phyloP scores from a whole-genome alignment of 2,329 filamentous ascomycete species.

The Stagonosporopsis rhizophila region DNA sequence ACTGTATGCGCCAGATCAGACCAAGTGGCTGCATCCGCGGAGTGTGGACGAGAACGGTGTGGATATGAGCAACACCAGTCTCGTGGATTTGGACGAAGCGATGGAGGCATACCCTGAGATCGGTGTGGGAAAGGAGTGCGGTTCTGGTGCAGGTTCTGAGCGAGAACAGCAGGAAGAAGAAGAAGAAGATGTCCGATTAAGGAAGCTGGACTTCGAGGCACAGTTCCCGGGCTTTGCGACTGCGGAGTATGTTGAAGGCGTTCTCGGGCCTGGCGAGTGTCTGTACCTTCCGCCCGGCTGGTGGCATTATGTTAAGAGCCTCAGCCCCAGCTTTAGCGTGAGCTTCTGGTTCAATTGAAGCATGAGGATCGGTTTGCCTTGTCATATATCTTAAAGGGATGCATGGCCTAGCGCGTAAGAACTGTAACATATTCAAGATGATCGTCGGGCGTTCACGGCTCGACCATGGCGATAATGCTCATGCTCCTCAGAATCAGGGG shows the following conservation, averaged over 20 bases:
- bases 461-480: too few relatives aligned
- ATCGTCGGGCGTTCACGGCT: too few relatives aligned
- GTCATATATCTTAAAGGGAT: neutral
- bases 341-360: conserved; percentile 80
- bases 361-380: neutral
- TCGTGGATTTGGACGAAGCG: conserved; percentile 75
- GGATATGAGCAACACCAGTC: conserved; percentile 91
- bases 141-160: neutral
- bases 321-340: conserved; percentile 89
- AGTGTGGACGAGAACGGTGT: conserved; percentile 70
- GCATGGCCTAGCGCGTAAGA: too few relatives aligned
- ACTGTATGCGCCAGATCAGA: conserved; percentile 75
- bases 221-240: conserved; percentile 63
- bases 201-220: conserved; percentile 30
- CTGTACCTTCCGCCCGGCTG: conserved; percentile 92
- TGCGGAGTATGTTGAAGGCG: conserved; percentile 74
- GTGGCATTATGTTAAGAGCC: conserved; percentile 95
- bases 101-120: conserved; percentile 57
- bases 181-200: neutral
- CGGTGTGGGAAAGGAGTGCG: neutral
- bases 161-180: conserved; percentile 28
- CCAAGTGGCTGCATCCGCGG: conserved; percentile 65
- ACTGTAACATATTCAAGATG: too few relatives aligned
- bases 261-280: conserved; percentile 81
- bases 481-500: too few relatives aligned